These are phyloP conservation scores for Graphilbum ipis-grandicollis DNA, from an alignment of 2,329 filamentous ascomycete species.

Conservation along the genomic window DNA sequence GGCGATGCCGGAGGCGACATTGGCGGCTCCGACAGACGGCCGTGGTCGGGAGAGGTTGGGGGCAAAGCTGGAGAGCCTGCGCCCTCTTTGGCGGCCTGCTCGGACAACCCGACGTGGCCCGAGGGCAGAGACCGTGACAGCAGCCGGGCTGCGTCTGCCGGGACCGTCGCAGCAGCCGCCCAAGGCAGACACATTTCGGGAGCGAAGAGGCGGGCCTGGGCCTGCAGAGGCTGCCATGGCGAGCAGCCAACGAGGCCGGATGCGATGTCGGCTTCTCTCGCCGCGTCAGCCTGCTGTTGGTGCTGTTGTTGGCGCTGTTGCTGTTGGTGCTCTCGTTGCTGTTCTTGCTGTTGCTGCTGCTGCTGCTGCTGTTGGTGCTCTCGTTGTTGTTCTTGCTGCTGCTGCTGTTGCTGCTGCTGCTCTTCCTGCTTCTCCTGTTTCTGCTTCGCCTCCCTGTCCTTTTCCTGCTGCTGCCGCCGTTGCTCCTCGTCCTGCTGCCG, in stretches of 20 bases:
- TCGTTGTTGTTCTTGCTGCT: background rate
- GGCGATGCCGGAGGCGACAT: too few relatives aligned
- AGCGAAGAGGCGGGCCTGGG: conserved; percentile 1
- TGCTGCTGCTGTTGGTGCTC: conserved; percentile 5
- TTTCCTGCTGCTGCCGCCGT: conserved; percentile 11
- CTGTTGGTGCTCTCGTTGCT: background rate
- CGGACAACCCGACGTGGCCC: too few relatives aligned
- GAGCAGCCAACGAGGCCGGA: conserved; percentile 3
- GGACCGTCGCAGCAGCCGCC: background rate
- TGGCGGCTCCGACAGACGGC: background rate
- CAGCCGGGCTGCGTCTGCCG: too few relatives aligned
- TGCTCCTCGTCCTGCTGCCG: conserved; percentile 1
- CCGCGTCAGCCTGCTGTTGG: too few relatives aligned
- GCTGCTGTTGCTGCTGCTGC: conserved; percentile 3
- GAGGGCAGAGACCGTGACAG: too few relatives aligned
- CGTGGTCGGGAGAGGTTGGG: background rate
- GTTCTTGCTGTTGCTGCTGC: conserved; percentile 20
- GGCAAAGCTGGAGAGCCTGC: background rate
- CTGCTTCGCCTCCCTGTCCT: conserved; percentile 13
- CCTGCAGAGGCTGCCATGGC: conserved; percentile 1
- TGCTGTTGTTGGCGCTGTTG: background rate
- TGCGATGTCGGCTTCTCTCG: too few relatives aligned
- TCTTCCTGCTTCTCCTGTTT: conserved; percentile 6
- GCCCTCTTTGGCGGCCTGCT: background rate
- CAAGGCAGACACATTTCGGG: background rate